These are phyloP conservation scores for Colletotrichum zoysiae DNA, from an alignment of 2,329 filamentous ascomycete species.

Conservation along the genomic window DNA sequence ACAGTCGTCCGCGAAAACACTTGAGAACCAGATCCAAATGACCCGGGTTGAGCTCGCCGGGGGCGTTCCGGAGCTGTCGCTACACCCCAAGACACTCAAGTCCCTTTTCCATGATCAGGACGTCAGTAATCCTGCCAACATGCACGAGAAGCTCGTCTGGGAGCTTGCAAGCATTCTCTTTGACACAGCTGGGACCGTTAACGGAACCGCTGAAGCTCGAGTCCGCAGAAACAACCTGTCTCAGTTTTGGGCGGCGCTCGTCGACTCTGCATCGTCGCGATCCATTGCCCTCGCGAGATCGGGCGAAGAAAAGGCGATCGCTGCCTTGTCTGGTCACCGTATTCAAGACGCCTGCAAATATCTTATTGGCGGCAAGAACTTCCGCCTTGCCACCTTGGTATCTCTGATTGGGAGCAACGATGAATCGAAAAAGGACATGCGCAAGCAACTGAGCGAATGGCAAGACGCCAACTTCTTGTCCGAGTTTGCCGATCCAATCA, in stretches of 20 bases:
- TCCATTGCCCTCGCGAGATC: conserved; percentile 70
- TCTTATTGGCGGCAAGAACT: conserved; percentile 81
- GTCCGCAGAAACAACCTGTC: conserved; percentile 75
- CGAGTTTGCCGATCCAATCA: conserved; percentile 86
- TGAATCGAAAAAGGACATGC: conserved; percentile 78
- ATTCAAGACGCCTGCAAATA: conserved; percentile 85
- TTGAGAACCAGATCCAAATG: conserved; percentile 67
- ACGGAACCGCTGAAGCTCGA: conserved; percentile 54
- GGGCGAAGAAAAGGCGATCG: conserved; percentile 85
- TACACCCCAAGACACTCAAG: conserved; percentile 55
- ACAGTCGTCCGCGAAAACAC: conserved; percentile 68
- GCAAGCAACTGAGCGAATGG: conserved; percentile 86
- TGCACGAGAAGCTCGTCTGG: conserved; percentile 84
- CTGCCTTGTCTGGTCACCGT: conserved; percentile 82
- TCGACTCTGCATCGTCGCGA: conserved; percentile 69
- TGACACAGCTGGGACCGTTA: conserved; percentile 63
- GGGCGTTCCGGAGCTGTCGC: conserved; percentile 70
- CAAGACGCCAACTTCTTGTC: conserved; percentile 84
- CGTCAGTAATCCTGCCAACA: conserved; percentile 58
- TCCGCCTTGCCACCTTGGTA: conserved; percentile 86
- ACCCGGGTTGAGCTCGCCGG: conserved; percentile 67
- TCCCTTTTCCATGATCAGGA: conserved; percentile 57
- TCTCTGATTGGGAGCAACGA: conserved; percentile 83
- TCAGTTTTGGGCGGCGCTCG: conserved; percentile 73
- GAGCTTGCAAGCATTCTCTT: conserved; percentile 88